These are phyloP conservation scores for Neophaeococcomyces mojaviensis DNA, from an alignment of 2,329 filamentous ascomycete species.

Conservation along the genomic window DNA sequence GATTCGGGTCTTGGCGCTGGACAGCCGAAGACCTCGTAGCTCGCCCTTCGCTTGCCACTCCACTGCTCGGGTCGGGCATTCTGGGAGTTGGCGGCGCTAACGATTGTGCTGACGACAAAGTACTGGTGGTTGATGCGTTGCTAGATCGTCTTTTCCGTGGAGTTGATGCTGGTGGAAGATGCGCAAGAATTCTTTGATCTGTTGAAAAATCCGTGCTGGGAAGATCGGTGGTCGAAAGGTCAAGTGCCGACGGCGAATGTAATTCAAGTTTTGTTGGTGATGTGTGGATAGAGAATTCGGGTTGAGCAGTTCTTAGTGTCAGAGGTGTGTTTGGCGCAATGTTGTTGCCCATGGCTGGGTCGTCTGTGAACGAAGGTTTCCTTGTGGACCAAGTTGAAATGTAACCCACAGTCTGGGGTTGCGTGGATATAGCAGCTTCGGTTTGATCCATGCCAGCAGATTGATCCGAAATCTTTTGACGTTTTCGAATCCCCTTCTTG, in stretches of 20 bases:
- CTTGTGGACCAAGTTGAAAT: slow-evolving; percentile 5
- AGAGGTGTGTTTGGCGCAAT: not conserved
- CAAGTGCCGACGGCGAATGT: not conserved
- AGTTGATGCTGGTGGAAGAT: not conserved
- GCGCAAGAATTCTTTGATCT: not conserved
- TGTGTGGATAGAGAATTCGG: not conserved
- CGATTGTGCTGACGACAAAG: slow-evolving; percentile 34
- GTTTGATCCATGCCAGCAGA: not conserved
- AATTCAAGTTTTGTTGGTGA: not conserved
- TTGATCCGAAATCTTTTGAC: slow-evolving; percentile 7
- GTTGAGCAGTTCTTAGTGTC: not conserved
- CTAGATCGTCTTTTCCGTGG: slow-evolving; percentile 14
- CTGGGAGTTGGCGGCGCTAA: slow-evolving; percentile 21
- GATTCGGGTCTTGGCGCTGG: slow-evolving; percentile 18
- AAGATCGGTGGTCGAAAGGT: not conserved
- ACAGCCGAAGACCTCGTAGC: slow-evolving; percentile 10
- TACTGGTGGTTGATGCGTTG: slow-evolving; percentile 28
- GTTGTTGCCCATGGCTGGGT: not conserved
- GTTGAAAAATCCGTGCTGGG: not conserved
- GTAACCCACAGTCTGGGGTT: slow-evolving; percentile 3
- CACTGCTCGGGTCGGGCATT: slow-evolving; percentile 11
- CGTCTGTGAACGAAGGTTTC: not conserved
- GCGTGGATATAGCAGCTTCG: not conserved
- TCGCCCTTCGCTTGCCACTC: slow-evolving; percentile 8
- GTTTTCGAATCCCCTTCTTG: slow-evolving; percentile 20